A percentile compares a stretch with the other conserved stretches of the same genome.
These are phyloP conservation scores for Botryotinia convoluta DNA, from an alignment of 2,329 filamentous ascomycete genomes.

Conservation along the genomic window DNA sequence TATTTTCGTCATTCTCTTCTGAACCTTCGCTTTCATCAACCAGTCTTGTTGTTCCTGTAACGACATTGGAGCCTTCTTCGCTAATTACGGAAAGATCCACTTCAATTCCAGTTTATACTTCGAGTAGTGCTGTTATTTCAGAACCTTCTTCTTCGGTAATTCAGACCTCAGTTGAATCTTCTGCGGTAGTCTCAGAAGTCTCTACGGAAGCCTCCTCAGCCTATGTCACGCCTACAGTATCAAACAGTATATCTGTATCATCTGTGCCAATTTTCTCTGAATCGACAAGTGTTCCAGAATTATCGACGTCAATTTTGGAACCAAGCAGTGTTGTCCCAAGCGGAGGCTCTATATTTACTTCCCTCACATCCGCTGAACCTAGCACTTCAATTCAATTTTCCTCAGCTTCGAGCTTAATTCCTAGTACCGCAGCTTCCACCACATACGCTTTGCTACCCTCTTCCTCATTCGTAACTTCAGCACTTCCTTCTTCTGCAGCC, in stretches of 20 bases:
- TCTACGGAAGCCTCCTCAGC: not conserved
- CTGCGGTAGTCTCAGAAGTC: not conserved
- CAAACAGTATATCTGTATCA: not conserved
- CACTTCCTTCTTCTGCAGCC: not conserved
- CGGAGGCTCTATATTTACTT: not conserved
- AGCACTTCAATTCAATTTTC: not conserved
- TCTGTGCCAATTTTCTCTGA: not conserved
- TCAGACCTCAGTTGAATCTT: not conserved
- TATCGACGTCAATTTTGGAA: not conserved
- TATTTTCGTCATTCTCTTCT: not conserved
- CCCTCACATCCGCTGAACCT: not conserved
- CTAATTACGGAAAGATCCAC: not conserved
- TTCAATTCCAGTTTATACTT: not conserved
- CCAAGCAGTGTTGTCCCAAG: not conserved
- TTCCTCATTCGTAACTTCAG: not conserved
- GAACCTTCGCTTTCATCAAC: not conserved
- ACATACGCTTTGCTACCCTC: not conserved
- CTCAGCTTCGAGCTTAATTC: not conserved
- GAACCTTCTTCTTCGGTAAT: not conserved
- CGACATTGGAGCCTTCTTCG: not conserved
- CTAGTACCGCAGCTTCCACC: slow-evolving; percentile 4
- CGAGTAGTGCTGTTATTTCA: not conserved
- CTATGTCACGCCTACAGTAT: not conserved
- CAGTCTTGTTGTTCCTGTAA: not conserved
- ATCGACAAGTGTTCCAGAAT: not conserved